A percentile compares a stretch with the other conserved stretches of the same genome.
Conservation (phyloP, 768 basidiomycete genomes). For the Kwoniella dendrophila region DNA sequence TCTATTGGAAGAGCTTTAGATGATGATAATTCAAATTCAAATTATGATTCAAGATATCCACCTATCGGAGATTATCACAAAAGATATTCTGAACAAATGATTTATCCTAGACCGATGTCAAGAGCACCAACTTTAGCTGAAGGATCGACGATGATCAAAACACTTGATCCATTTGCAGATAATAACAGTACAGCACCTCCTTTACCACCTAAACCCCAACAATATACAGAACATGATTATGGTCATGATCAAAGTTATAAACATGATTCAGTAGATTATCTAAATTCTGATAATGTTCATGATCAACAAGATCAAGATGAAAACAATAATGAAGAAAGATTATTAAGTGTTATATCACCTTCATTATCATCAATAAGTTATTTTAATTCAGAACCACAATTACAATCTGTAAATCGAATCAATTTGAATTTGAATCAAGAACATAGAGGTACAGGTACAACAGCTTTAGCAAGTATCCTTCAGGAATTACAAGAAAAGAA, state of each 20-base stretch:
- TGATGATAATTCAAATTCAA: too few relatives aligned
- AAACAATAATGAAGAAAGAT: conserved; percentile 6
- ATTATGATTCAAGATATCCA: too few relatives aligned
- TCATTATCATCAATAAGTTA: neutral
- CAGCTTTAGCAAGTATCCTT: conserved; percentile 13
- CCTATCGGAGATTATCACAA: too few relatives aligned
- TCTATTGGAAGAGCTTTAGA: conserved; percentile 27
- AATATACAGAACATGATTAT: neutral
- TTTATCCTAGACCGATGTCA: conserved; percentile 47
- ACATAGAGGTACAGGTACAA: conserved; percentile 12
- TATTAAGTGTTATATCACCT: conserved; percentile 4
- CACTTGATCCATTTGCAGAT: conserved; percentile 1
- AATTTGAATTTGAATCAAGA: conserved; percentile 18
- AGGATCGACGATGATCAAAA: conserved; percentile 15
- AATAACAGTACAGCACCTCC: conserved; percentile 6
- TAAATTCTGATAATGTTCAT: neutral
- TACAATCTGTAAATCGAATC: too few relatives aligned
- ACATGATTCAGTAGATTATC: conserved; percentile 23
- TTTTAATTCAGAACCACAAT: neutral
- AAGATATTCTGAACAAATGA: too few relatives aligned
- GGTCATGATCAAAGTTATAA: neutral
- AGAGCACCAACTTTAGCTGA: conserved; percentile 40
- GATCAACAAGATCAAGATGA: neutral
- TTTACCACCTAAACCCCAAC: neutral
- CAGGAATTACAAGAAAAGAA: conserved; percentile 16